phyloP scores from a whole-genome alignment of 768 basidiomycete species.

The Lactifluus pinguis region DNA sequence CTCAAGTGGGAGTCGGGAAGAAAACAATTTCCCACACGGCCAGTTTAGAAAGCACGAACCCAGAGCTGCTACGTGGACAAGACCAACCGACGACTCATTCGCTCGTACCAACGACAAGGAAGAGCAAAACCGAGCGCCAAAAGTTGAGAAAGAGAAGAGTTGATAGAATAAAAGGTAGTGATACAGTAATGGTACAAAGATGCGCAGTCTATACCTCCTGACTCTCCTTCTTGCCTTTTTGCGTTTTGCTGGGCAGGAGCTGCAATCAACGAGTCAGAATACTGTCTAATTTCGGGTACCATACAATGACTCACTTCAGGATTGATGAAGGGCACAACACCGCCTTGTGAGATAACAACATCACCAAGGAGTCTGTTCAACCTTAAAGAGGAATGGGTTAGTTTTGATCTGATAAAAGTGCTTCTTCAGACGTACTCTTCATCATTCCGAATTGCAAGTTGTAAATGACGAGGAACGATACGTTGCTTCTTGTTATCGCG shows the following conservation, averaged over 20 bases:
- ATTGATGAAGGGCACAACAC: conserved; percentile 78
- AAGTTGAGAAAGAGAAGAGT: neutral
- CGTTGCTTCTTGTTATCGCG: conserved; percentile 85
- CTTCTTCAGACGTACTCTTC: conserved; percentile 50
- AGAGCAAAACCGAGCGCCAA: neutral
- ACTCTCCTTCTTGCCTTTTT: conserved; percentile 44
- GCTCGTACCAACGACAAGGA: neutral
- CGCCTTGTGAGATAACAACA: conserved; percentile 92
- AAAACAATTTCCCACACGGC: too few species aligned
- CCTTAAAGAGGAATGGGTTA: conserved; percentile 27
- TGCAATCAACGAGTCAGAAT: conserved; percentile 8
- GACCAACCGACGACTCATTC: neutral
- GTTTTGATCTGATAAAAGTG: neutral
- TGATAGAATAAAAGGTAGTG: neutral
- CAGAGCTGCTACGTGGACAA: neutral
- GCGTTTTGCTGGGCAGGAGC: conserved; percentile 40
- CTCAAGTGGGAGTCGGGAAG: too few species aligned
- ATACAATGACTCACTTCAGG: conserved; percentile 23
- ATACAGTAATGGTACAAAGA: conserved; percentile 16
- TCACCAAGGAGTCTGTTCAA: conserved; percentile 63
- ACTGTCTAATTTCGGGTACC: neutral
- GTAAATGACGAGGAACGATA: conserved; percentile 89
- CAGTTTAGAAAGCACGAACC: too few species aligned
- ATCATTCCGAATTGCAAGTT: conserved; percentile 88
- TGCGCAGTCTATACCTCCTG: conserved; percentile 33